Conservation (phyloP, 192 early-diverging fungal species). For the Podochytrium sp. region DNA sequence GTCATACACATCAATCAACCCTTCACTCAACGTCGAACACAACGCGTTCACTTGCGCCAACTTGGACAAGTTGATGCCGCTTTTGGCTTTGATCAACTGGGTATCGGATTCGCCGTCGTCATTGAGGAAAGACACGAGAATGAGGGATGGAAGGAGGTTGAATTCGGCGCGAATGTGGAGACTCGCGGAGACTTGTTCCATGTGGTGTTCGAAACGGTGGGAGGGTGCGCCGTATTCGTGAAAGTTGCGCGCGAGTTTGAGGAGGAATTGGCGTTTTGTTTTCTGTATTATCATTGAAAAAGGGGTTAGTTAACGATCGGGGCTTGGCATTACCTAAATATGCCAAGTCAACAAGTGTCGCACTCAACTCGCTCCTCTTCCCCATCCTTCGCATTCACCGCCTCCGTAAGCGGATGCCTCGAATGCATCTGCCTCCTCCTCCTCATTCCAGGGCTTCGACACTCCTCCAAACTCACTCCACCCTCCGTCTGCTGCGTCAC, state of each 20-base stretch:
- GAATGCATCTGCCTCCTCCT: too few species aligned
- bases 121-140: neutral
- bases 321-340: too few species aligned
- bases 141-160: neutral
- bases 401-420: neutral
- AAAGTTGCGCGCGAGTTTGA: slow-evolving; percentile 46
- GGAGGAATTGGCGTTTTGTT: slow-evolving; percentile 45
- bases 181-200: slow-evolving; percentile 16
- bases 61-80: slow-evolving; percentile 39
- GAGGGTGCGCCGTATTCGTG: slow-evolving; percentile 49
- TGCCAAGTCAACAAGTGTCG: too few species aligned
- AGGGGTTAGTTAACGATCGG: too few species aligned
- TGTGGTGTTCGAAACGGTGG: slow-evolving; percentile 52
- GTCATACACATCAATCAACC: slow-evolving; percentile 32
- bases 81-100: neutral
- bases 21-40: slow-evolving; percentile 30
- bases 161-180: slow-evolving; percentile 5
- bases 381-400: too few species aligned
- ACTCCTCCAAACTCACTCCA: too few species aligned
- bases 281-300: too few species aligned
- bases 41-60: slow-evolving; percentile 48
- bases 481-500: neutral
- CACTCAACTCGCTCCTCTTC: too few species aligned
- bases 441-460: too few species aligned
- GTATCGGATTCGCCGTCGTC: slow-evolving; percentile 8